A percentile compares a stretch with the other conserved stretches of the same genome.
Conservation (phyloP, 177 flowering plant species). For the Tripterygium wilfordii region DNA sequence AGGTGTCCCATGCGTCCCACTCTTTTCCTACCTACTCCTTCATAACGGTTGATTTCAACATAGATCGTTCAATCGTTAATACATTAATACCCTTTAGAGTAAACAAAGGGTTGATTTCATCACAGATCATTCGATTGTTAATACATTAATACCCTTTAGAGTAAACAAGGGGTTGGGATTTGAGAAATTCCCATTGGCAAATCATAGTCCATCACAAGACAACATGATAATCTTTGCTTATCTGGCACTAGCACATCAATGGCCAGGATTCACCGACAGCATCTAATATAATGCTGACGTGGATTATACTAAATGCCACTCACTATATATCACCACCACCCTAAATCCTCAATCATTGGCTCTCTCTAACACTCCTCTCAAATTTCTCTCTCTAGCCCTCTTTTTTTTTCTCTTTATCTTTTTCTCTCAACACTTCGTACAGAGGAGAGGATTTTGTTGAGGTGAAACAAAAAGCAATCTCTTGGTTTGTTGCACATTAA, state of each 20-base stretch:
- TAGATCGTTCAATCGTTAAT: no score
- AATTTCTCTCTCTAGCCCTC: not conserved
- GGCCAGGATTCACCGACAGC: constrained; percentile 16
- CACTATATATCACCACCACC: no score
- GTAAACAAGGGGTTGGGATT: no score
- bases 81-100: no score
- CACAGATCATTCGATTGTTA: no score
- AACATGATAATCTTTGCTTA: no score
- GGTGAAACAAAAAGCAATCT: constrained; percentile 9
- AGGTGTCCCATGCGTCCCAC: no score
- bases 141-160: no score
- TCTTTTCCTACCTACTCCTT: no score
- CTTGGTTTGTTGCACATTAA: constrained; percentile 1
- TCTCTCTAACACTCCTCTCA: constrained; percentile 1
- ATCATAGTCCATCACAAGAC: constrained; percentile 1
- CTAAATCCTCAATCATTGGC: constrained; percentile 27
- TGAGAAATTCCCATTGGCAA: no score
- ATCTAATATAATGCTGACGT: constrained; percentile 13
- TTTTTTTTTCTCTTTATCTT: constrained; percentile 2
- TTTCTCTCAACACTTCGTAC: constrained; percentile 1
- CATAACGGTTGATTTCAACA: no score
- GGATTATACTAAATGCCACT: constrained; percentile 3
- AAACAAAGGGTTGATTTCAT: no score
- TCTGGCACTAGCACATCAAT: constrained; percentile 28
- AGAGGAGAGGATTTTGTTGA: constrained; percentile 7